These are phyloP conservation scores for Eimeria acervulina DNA, from an alignment of 169 alveolate genomes.

Conservation along the genomic window DNA sequence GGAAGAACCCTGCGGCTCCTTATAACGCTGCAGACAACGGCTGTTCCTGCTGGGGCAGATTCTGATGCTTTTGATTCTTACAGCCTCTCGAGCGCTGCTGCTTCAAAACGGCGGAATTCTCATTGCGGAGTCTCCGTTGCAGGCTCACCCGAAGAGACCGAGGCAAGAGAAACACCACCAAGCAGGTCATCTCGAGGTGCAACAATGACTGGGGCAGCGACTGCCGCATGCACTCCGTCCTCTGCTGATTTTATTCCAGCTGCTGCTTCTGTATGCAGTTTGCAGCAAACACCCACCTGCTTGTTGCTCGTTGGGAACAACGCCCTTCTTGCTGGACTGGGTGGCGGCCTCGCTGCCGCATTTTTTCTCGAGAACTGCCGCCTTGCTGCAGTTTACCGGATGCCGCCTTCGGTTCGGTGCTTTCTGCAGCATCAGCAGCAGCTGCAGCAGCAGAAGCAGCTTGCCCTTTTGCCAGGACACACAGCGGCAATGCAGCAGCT, in stretches of 20 bases:
- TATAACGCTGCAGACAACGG: conserved; percentile 1
- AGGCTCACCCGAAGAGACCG: not conserved
- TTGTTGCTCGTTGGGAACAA: conserved; percentile 52
- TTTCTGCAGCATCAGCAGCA: conserved; percentile 43
- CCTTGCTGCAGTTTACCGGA: conserved; percentile 38
- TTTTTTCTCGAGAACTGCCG: conserved; percentile 45
- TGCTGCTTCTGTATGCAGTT: not conserved
- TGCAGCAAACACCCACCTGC: conserved; percentile 37
- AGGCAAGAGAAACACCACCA: not conserved
- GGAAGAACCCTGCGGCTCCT: conserved; percentile 57
- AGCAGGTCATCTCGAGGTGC: not conserved
- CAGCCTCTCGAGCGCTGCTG: not conserved
- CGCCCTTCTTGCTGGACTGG: conserved; percentile 59
- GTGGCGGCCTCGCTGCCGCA: conserved; percentile 35
- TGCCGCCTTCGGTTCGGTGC: conserved; percentile 19
- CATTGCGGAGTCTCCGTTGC: not conserved
- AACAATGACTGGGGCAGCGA: not conserved
- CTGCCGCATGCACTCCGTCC: not conserved
- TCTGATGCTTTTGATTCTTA: not conserved
- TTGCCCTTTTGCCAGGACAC: not conserved
- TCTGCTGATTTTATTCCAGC: too few species aligned
- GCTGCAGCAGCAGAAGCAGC: not conserved
- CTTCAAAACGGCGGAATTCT: not conserved
- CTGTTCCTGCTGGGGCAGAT: not conserved
- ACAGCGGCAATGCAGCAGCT: conserved; percentile 18